Evolutionary conservation across 768 basidiomycete species (phyloP).

Genomic region (Boletus sensibilis): DNA sequence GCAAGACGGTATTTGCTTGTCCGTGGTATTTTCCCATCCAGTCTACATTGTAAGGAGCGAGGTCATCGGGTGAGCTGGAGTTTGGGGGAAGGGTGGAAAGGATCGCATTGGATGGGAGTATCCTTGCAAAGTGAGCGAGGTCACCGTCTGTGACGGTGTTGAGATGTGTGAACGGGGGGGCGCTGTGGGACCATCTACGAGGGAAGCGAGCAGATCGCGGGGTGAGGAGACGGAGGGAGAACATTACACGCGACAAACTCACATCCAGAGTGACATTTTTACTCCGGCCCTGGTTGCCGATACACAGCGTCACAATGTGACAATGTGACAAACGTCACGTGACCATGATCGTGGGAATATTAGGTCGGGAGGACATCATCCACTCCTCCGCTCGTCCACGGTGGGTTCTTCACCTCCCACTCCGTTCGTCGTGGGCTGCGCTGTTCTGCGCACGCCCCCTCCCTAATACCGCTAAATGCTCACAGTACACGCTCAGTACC

Average conservation of each 20-base stretch:
- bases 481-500: not conserved
- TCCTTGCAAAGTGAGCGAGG: constrained; percentile 61
- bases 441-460: too few species aligned
- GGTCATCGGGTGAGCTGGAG: constrained; percentile 55
- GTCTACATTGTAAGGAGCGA: constrained; percentile 80
- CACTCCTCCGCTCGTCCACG: not conserved
- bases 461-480: not conserved
- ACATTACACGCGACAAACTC: not conserved
- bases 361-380: constrained; percentile 1
- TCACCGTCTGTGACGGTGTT: constrained; percentile 57
- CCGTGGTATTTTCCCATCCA: constrained; percentile 97
- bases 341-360: constrained; percentile 9
- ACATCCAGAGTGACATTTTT: not conserved
- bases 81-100: constrained; percentile 63
- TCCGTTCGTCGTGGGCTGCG: not conserved
- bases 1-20: constrained; percentile 79
- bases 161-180: constrained; percentile 33
- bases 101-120: constrained; percentile 62
- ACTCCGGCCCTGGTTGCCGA: not conserved
- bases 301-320: not conserved
- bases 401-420: constrained; percentile 7
- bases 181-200: constrained; percentile 21
- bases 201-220: not conserved
- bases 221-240: constrained; percentile 2
- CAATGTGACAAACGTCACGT: too few species aligned